These are phyloP conservation scores for Selenicereus undatus DNA, from an alignment of 148 eudicot genomes.

Conservation along the genomic window DNA sequence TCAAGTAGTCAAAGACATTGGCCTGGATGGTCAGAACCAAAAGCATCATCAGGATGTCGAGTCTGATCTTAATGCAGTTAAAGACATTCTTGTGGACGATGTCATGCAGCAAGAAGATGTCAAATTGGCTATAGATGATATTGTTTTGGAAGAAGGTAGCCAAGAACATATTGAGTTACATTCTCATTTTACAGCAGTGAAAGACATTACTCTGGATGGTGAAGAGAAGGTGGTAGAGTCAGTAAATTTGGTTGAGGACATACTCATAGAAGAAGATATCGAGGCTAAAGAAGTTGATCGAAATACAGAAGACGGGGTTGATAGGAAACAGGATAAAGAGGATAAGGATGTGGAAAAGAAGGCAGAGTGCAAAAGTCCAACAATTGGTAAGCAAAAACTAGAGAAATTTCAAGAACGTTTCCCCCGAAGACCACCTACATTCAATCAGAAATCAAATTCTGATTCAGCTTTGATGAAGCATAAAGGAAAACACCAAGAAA, in stretches of 20 bases:
- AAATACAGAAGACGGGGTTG: slow-evolving; percentile 18
- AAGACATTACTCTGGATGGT: slow-evolving; percentile 30
- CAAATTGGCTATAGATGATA: slow-evolving; percentile 38
- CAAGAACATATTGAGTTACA: slow-evolving; percentile 12
- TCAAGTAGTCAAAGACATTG: slow-evolving; percentile 41
- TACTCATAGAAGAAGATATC: slow-evolving; percentile 25
- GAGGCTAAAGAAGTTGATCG: slow-evolving; percentile 24
- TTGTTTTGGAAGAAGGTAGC: slow-evolving; percentile 29
- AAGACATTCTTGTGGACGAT: slow-evolving; percentile 44
- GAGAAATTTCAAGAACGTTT: slow-evolving; percentile 41
- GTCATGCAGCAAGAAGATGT: slow-evolving; percentile 30
- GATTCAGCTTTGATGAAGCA: slow-evolving; percentile 45
- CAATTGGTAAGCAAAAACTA: slow-evolving; percentile 43
- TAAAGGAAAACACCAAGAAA: slow-evolving; percentile 48
- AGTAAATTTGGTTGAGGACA: slow-evolving; percentile 24
- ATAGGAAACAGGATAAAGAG: slow-evolving; percentile 33
- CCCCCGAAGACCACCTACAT: slow-evolving; percentile 48
- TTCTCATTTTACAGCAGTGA: slow-evolving; percentile 25
- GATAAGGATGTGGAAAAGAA: slow-evolving; percentile 33
- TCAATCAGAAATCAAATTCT: slow-evolving; percentile 48
- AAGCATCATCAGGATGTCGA: slow-evolving; percentile 17
- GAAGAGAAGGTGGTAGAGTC: slow-evolving; percentile 32
- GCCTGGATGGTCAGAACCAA: slow-evolving; percentile 31
- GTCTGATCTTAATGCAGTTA: slow-evolving; percentile 34
- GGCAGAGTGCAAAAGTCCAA: slow-evolving; percentile 43